A percentile compares a stretch with the other conserved stretches of the same genome.
phyloP scores from a whole-genome alignment of 768 basidiomycete genomes.

The Mycena metata region DNA sequence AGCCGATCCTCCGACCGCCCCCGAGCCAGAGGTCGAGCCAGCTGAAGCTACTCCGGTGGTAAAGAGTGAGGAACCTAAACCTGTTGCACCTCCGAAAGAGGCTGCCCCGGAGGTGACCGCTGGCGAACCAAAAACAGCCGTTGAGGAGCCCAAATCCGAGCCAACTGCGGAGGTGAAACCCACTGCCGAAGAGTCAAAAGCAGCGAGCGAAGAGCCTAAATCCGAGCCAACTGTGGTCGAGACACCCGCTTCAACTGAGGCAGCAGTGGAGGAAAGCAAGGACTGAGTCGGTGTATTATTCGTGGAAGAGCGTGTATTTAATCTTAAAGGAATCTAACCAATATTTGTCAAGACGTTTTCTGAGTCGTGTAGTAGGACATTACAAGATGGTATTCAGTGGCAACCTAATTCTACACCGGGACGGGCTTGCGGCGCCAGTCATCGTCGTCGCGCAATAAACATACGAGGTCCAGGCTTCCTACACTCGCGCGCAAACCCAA shows the following conservation, averaged over 20 bases:
- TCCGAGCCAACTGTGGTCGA: constrained; percentile 7
- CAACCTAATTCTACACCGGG: neutral
- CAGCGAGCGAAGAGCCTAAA: neutral
- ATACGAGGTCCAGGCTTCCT: neutral
- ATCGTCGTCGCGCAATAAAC: neutral
- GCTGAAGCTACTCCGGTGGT: neutral
- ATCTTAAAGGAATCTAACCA: neutral
- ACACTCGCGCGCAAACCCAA: neutral
- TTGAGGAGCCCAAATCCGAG: too few relatives aligned
- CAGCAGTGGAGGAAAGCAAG: constrained; percentile 2
- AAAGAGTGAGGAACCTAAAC: neutral
- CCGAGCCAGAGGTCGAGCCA: neutral
- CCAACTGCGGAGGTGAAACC: too few relatives aligned
- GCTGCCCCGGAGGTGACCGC: too few relatives aligned
- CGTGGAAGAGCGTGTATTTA: constrained; percentile 15
- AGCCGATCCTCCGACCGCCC: too few relatives aligned
- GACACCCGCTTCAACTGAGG: neutral
- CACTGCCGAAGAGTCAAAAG: neutral
- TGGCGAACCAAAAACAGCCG: too few relatives aligned
- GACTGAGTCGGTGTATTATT: constrained; percentile 5
- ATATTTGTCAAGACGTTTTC: neutral
- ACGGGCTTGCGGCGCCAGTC: neutral
- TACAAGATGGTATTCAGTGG: neutral
- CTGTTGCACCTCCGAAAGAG: too few relatives aligned
- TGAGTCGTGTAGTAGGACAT: neutral